Base-by-base conservation (phyloP, 2,329 filamentous ascomycete species). In the Apiospora phragmitis region DNA sequence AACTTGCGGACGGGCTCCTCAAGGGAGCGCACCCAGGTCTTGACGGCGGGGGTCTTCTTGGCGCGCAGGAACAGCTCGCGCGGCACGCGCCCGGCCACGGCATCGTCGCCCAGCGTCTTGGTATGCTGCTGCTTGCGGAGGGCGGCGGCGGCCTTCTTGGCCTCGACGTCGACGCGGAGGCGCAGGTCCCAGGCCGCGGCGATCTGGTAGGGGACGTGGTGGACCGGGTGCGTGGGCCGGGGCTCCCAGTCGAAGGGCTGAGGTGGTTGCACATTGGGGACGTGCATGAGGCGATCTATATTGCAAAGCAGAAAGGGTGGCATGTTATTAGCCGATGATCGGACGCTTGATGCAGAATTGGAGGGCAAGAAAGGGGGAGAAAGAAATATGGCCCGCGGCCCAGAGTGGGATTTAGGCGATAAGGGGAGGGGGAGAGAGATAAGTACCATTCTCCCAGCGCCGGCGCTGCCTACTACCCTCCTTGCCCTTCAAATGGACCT, bases 361-460 rank as follows among this genome's bases (percentile, higher is more conserved):
- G 8, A n/a, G n/a, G n/a, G n/a, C n/a, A n/a, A n/a, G 7, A 62
- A 29, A 45, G 41, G 49, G 21, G 68, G 69, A 29, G 21, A 32
- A 66, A 70, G 35, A 69, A 16, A 49, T 29, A 49, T 49, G 45
- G 35, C 43, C 42, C 35, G 24, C 67, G 26, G 55, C 68, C 65
- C 66, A 42, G 18, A 16, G 26, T 7, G 49, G 49, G 70, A 14
- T 16, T 32, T 41, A 38, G 42, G 32, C 35, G 45, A 29, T 38
- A 55, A n/a, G n/a, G 42, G n/a, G 24, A 24, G 42, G 67, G 68
- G 70, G 45, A 24, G 42, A 66, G 68, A 69, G 45, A 62, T 69
- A 77, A 82, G 74, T 87, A 97, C 94, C 93, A 81, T 98, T 99
- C 85, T 99, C 96, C 94, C 95, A 98, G 70, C 95, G 88, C 76